Percentiles rank a stretch among this genome's conserved stretches.
These are phyloP conservation scores for Acarospora socialis DNA, from an alignment of 2,329 filamentous ascomycete genomes.

Conservation along the genomic window DNA sequence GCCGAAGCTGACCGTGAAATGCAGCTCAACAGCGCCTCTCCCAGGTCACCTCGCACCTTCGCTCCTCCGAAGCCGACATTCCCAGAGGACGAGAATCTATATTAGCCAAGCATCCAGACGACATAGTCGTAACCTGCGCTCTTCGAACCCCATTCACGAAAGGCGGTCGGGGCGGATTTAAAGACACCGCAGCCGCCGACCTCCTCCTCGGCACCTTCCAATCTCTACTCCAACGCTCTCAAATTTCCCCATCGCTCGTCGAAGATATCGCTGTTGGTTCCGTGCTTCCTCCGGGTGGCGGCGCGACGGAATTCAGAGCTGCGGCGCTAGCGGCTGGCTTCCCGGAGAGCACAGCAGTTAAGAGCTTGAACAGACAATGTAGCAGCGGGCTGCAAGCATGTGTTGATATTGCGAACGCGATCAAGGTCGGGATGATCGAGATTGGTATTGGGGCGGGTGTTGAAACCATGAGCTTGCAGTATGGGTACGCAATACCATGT, in stretches of 20 bases:
- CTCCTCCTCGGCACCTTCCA: conserved; percentile 73
- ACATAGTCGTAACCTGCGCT: conserved; percentile 80
- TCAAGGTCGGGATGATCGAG: conserved; percentile 85
- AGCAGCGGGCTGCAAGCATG: conserved; percentile 84
- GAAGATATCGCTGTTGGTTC: conserved; percentile 88
- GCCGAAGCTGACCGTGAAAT: too few species aligned
- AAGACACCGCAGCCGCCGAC: conserved; percentile 81
- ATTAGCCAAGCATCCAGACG: conserved; percentile 43
- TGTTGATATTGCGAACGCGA: conserved; percentile 87
- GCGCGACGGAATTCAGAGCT: conserved; percentile 92
- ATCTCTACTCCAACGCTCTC: conserved; percentile 67
- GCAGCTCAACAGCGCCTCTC: conserved; percentile 45
- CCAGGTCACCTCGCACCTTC: conserved; percentile 44
- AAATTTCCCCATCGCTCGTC: conserved; percentile 74
- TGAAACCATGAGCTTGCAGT: conserved; percentile 89
- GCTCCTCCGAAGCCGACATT: conserved; percentile 23
- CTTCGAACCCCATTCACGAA: conserved; percentile 87
- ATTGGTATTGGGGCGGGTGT: conserved; percentile 87
- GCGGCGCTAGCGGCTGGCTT: conserved; percentile 84
- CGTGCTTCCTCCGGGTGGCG: conserved; percentile 82
- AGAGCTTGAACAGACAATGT: conserved; percentile 85
- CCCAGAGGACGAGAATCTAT: conserved; percentile 28
- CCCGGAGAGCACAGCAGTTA: conserved; percentile 70
- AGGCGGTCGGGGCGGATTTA: conserved; percentile 86
- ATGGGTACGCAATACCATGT: conserved; percentile 50